Conservation (phyloP, 768 basidiomycete species). For the Trametes cinnabarina region DNA sequence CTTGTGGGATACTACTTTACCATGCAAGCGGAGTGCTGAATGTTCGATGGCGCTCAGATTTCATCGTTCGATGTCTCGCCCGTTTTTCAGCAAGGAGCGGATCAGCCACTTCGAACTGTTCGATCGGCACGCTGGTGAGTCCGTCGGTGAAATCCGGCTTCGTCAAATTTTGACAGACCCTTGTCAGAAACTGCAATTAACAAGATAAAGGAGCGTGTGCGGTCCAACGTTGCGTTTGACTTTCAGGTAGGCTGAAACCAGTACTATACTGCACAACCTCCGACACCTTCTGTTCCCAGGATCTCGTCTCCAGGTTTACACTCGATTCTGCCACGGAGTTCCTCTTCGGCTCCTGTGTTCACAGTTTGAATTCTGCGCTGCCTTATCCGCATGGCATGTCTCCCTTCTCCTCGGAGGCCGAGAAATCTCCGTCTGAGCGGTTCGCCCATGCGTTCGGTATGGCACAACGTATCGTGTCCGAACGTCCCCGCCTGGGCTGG, state of each 20-base stretch:
- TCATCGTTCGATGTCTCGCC: slow-evolving; percentile 62
- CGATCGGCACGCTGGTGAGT: slow-evolving; percentile 49
- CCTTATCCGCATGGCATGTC: slow-evolving; percentile 34
- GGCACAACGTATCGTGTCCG: slow-evolving; percentile 33
- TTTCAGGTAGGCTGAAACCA: slow-evolving; percentile 38
- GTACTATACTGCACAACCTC: not conserved
- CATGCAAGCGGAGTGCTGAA: not conserved
- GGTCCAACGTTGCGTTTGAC: slow-evolving; percentile 39
- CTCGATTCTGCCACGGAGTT: slow-evolving; percentile 60
- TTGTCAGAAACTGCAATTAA: slow-evolving; percentile 8
- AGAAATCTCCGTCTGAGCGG: slow-evolving; percentile 10
- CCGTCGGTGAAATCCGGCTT: not conserved
- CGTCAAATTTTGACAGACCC: not conserved
- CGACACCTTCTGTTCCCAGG: slow-evolving; percentile 23
- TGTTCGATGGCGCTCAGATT: slow-evolving; percentile 33
- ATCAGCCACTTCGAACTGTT: slow-evolving; percentile 63
- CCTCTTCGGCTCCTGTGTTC: slow-evolving; percentile 44
- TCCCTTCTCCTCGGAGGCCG: not conserved
- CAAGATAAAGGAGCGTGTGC: slow-evolving; percentile 36
- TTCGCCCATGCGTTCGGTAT: slow-evolving; percentile 42
- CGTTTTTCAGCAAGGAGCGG: slow-evolving; percentile 60
- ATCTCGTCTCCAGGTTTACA: slow-evolving; percentile 44
- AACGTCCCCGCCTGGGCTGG: slow-evolving; percentile 38
- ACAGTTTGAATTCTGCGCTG: slow-evolving; percentile 36
- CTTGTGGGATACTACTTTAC: not conserved